These are phyloP conservation scores for Oemleria cerasiformis DNA, from an alignment of 306 rosid genomes.

Conservation along the genomic window DNA sequence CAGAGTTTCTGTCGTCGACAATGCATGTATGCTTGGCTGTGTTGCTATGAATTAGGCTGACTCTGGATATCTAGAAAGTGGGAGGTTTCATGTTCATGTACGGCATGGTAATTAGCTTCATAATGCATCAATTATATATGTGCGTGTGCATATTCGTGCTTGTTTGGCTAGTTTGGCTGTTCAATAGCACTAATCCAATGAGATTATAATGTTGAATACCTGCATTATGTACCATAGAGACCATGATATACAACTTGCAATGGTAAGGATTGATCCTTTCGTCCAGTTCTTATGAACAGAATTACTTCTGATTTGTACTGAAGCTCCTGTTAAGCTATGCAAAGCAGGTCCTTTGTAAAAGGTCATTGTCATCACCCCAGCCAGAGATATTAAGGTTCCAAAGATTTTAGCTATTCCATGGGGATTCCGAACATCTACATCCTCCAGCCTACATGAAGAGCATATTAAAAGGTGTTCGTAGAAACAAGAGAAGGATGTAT, in stretches of 20 bases:
- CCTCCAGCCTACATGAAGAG: constrained; percentile 34
- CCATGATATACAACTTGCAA: constrained; percentile 50
- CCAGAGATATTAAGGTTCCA: constrained; percentile 36
- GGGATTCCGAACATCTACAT: constrained; percentile 31
- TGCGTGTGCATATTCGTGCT: too few relatives aligned
- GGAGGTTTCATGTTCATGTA: neutral
- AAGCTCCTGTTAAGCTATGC: constrained; percentile 26
- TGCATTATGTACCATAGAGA: constrained; percentile 43
- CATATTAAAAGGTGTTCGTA: neutral
- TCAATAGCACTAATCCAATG: neutral
- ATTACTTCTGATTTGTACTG: constrained; percentile 25
- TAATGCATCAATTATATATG: too few relatives aligned
- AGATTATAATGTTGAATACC: constrained; percentile 23
- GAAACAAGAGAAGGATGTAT: neutral
- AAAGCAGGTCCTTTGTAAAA: constrained; percentile 36
- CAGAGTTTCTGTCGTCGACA: neutral
- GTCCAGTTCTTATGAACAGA: constrained; percentile 34
- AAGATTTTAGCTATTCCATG: constrained; percentile 39
- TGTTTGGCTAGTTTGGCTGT: neutral
- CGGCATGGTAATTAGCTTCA: too few relatives aligned
- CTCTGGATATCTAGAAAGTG: neutral
- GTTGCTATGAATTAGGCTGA: constrained; percentile 1
- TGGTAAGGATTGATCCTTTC: constrained; percentile 38
- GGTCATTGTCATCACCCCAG: constrained; percentile 31
- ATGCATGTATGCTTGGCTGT: neutral